Evolutionary conservation across 1,284 basidiomycete genomes (phyloP).

Genomic region (Anthracocystis panici-leucophaei): DNA sequence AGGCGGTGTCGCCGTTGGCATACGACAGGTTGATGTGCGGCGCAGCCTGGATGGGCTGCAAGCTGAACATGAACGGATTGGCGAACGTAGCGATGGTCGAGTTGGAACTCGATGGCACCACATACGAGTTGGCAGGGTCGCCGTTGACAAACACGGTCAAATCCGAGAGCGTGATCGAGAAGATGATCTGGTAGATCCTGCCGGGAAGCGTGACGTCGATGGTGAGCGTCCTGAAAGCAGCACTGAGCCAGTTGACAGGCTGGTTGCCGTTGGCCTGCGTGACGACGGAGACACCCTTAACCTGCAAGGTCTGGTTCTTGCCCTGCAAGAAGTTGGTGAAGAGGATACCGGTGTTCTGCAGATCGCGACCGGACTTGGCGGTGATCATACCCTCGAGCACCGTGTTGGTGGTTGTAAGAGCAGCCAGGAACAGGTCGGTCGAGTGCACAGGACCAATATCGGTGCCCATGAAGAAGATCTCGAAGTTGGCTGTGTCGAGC

Average conservation of each 20-base stretch:
- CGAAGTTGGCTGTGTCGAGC: conserved; percentile 78
- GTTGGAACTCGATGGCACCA: conserved; percentile 64
- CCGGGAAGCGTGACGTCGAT: conserved; percentile 78
- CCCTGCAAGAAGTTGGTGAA: conserved; percentile 79
- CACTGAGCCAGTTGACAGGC: conserved; percentile 79
- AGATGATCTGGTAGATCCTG: conserved; percentile 77
- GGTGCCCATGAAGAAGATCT: conserved; percentile 71
- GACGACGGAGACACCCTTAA: conserved; percentile 77
- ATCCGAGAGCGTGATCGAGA: conserved; percentile 77
- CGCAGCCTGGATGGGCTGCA: conserved; percentile 76
- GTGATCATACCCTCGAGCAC: conserved; percentile 77
- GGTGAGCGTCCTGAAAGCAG: conserved; percentile 78
- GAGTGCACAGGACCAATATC: conserved; percentile 71
- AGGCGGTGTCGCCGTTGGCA: conserved; percentile 74
- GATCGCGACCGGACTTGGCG: conserved; percentile 73
- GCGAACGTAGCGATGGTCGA: conserved; percentile 77
- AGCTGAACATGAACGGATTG: conserved; percentile 82
- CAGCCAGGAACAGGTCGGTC: conserved; percentile 74
- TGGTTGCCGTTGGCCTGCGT: conserved; percentile 65
- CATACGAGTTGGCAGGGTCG: conserved; percentile 53
- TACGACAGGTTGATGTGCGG: conserved; percentile 75
- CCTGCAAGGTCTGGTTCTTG: conserved; percentile 76
- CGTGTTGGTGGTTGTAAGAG: conserved; percentile 73
- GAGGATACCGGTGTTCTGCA: conserved; percentile 76
- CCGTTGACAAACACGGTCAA: conserved; percentile 74